A percentile compares a stretch with the other conserved stretches of the same genome.
phyloP scores from a whole-genome alignment of 768 basidiomycete species.

The Boletus subparvulus region DNA sequence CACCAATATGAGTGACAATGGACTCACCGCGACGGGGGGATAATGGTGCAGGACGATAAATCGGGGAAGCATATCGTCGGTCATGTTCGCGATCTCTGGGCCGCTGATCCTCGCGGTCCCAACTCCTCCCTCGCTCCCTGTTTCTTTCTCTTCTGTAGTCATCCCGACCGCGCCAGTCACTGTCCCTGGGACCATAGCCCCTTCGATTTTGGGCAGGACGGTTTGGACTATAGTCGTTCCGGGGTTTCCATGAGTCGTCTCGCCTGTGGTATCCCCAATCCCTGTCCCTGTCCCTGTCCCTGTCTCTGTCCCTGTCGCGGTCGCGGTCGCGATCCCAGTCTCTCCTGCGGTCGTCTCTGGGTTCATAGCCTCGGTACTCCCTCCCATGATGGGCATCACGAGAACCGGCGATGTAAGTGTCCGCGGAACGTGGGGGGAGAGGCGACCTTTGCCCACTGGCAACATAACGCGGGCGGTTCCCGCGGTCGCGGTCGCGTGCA shows the following conservation, averaged over 20 bases:
- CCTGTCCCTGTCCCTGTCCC: conserved; percentile 16
- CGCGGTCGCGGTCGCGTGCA: conserved; percentile 22
- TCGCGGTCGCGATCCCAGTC: conserved; percentile 26
- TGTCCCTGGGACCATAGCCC: conserved; percentile 15
- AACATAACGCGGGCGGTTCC: conserved; percentile 14
- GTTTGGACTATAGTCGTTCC: conserved; percentile 18
- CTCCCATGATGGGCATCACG: conserved; percentile 20
- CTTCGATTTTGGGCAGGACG: conserved; percentile 13
- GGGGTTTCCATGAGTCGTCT: conserved; percentile 16
- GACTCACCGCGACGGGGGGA: conserved; percentile 30
- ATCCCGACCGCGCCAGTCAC: conserved; percentile 22
- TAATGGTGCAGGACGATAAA: conserved; percentile 16
- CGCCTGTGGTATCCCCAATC: conserved; percentile 22
- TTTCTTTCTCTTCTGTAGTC: conserved; percentile 24
- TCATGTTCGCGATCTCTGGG: conserved; percentile 24
- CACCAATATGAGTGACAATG: background rate
- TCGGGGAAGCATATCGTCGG: conserved; percentile 16
- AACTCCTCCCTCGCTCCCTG: conserved; percentile 21
- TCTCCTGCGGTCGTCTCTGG: conserved; percentile 24
- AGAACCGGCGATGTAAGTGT: conserved; percentile 17
- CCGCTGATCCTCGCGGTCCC: conserved; percentile 23
- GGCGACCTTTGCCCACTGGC: conserved; percentile 18
- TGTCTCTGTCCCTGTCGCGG: conserved; percentile 15
- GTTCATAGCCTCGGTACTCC: conserved; percentile 21
- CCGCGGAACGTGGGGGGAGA: conserved; percentile 9